These are phyloP conservation scores for Tephrocybe rancida DNA, from an alignment of 768 basidiomycete species.

Conservation along the genomic window DNA sequence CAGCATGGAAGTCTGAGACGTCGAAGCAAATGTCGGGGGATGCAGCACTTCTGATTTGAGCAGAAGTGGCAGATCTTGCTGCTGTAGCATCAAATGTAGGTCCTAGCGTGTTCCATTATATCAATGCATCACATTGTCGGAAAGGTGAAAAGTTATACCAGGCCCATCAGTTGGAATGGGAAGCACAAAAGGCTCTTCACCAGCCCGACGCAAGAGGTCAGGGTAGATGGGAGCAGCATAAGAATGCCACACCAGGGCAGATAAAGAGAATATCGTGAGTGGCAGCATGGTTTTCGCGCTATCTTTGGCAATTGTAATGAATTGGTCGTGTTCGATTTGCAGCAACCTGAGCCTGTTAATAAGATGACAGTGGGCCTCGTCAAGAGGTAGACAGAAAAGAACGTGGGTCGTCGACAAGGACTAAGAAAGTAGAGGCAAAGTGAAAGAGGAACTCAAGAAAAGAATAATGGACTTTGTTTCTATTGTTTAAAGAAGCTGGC, in stretches of 20 bases:
- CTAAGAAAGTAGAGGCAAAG: neutral
- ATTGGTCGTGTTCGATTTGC: neutral
- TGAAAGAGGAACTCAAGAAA: neutral
- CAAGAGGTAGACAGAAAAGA: slow-evolving; percentile 14
- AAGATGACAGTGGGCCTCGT: slow-evolving; percentile 11
- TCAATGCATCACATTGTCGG: neutral
- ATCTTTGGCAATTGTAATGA: neutral
- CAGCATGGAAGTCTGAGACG: slow-evolving; percentile 31
- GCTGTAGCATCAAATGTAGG: slow-evolving; percentile 31
- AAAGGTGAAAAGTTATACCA: slow-evolving; percentile 5
- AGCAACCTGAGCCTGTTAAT: neutral
- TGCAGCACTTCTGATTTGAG: slow-evolving; percentile 25
- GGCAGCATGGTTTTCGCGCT: neutral
- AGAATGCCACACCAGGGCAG: slow-evolving; percentile 9
- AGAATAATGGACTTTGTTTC: neutral
- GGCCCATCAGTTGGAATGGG: slow-evolving; percentile 22
- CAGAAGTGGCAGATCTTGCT: slow-evolving; percentile 27
- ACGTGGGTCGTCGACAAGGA: neutral
- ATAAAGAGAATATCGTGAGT: slow-evolving; percentile 1
- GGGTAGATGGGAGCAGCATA: slow-evolving; percentile 6
- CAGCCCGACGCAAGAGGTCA: slow-evolving; percentile 4
- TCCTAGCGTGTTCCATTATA: slow-evolving; percentile 7
- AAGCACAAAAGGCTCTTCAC: slow-evolving; percentile 20
- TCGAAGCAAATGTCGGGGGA: slow-evolving; percentile 29
- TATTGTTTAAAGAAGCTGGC: slow-evolving; percentile 10